These are phyloP conservation scores for Leptographium lundbergii DNA, from an alignment of 2,329 filamentous ascomycete genomes.

Conservation along the genomic window DNA sequence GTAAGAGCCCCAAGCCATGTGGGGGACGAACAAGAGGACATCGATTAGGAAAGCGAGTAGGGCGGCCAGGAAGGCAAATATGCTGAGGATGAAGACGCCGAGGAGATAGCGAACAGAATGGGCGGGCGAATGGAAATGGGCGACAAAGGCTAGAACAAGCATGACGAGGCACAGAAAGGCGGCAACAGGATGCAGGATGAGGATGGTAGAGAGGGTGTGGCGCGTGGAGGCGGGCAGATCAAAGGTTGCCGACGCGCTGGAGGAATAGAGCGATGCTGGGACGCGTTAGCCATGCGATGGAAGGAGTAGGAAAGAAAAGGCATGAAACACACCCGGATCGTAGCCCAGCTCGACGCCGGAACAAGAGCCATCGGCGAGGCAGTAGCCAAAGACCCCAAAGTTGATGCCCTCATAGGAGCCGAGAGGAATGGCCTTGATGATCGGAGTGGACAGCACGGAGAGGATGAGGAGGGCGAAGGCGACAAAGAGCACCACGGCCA, in stretches of 20 bases:
- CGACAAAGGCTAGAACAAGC: constrained; percentile 63
- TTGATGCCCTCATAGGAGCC: constrained; percentile 63
- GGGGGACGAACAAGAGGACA: constrained; percentile 85
- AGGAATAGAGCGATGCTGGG: constrained; percentile 5
- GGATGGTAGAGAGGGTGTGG: constrained; percentile 65
- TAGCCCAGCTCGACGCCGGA: constrained; percentile 73
- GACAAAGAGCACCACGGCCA: constrained; percentile 71
- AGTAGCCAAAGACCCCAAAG: constrained; percentile 91
- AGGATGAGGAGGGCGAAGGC: constrained; percentile 80
- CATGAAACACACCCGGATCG: constrained; percentile 51
- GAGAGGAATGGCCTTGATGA: constrained; percentile 75
- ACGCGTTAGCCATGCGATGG: neutral
- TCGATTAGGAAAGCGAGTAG: constrained; percentile 81
- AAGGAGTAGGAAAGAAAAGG: constrained; percentile 10
- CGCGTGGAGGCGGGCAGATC: constrained; percentile 41
- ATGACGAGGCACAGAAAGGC: constrained; percentile 76
- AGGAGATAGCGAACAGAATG: constrained; percentile 86
- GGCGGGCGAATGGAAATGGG: constrained; percentile 76
- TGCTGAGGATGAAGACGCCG: constrained; percentile 69
- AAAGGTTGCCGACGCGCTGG: constrained; percentile 30
- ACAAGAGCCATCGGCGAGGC: constrained; percentile 49
- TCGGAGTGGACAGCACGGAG: constrained; percentile 79
- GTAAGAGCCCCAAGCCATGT: constrained; percentile 89
- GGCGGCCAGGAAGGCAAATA: constrained; percentile 72
- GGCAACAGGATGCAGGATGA: constrained; percentile 87